A percentile compares a stretch with the other conserved stretches of the same genome.
Conservation (phyloP, 352 stramenopile species). For the Phytophthora multivora region DNA sequence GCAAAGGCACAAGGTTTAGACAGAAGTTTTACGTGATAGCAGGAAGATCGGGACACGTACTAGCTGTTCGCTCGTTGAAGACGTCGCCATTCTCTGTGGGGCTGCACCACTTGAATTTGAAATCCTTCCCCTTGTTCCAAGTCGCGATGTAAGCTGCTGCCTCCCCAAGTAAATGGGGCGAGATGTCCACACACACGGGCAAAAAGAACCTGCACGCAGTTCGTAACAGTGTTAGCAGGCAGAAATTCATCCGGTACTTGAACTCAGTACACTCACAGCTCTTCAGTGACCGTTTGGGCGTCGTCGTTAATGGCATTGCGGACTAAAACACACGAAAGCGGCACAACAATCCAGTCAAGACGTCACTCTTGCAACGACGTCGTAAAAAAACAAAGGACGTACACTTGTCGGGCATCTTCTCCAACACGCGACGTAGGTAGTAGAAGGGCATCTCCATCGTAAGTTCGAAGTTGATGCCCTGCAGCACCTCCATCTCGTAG, state of each 20-base stretch:
- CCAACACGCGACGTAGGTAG: constrained; percentile 60
- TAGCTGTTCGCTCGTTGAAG: constrained; percentile 74
- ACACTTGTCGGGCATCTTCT: constrained; percentile 83
- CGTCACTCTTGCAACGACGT: background rate
- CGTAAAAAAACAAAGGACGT: constrained; percentile 4
- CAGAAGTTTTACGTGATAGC: background rate
- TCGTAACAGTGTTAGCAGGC: constrained; percentile 3
- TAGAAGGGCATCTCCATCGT: constrained; percentile 82
- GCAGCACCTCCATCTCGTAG: constrained; percentile 86
- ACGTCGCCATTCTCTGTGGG: constrained; percentile 47
- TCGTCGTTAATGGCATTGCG: constrained; percentile 50
- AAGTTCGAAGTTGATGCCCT: constrained; percentile 83
- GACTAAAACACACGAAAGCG: constrained; percentile 37
- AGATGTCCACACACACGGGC: constrained; percentile 59
- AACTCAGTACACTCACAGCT: constrained; percentile 52
- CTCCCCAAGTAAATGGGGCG: constrained; percentile 65
- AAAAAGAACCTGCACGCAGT: constrained; percentile 60
- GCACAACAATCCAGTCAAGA: background rate
- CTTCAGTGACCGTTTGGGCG: constrained; percentile 63
- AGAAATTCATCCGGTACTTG: background rate
- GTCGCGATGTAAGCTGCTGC: constrained; percentile 79
- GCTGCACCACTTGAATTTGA: constrained; percentile 81
- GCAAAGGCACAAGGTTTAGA: constrained; percentile 1
- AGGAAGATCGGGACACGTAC: constrained; percentile 41
- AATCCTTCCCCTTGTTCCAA: constrained; percentile 75